These are phyloP conservation scores for Rhododendron williamsianum DNA, from an alignment of 148 eudicot genomes.

Conservation along the genomic window DNA sequence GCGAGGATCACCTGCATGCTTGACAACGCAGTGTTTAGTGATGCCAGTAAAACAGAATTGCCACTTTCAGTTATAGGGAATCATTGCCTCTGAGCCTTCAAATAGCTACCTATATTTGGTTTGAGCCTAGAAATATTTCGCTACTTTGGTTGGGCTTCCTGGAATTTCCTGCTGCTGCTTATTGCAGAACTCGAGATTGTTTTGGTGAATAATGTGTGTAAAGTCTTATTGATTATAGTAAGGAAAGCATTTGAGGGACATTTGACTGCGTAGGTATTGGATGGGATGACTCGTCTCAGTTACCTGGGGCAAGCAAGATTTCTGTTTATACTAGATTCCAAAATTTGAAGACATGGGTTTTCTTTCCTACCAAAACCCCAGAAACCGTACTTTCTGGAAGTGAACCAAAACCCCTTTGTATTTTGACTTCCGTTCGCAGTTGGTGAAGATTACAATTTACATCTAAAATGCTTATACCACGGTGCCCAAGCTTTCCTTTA, in stretches of 20 bases:
- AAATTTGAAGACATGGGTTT: not conserved
- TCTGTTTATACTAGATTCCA: not conserved
- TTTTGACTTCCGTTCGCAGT: not conserved
- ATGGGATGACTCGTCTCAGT: not conserved
- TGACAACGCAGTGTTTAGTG: not conserved
- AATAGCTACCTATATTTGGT: not conserved
- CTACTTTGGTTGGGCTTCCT: not conserved
- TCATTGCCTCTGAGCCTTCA: not conserved
- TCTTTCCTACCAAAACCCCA: not conserved
- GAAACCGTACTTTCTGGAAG: not conserved
- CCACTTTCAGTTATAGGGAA: not conserved
- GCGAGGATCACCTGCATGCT: not conserved
- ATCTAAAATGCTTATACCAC: not conserved
- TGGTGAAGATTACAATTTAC: constrained; percentile 40
- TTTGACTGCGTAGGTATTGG: not conserved
- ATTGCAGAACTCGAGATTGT: not conserved
- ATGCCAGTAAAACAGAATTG: not conserved
- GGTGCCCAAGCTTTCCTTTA: not conserved
- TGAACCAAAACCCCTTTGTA: not conserved
- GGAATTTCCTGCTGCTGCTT: not conserved
- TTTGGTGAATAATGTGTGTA: not conserved
- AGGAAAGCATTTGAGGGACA: not conserved
- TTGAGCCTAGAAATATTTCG: not conserved
- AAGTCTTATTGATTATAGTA: too few relatives aligned
- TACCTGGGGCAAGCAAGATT: not conserved